A percentile compares a stretch with the other conserved stretches of the same genome.
phyloP scores from a whole-genome alignment of 257 asterid species.

The Solanum tarapatanum region DNA sequence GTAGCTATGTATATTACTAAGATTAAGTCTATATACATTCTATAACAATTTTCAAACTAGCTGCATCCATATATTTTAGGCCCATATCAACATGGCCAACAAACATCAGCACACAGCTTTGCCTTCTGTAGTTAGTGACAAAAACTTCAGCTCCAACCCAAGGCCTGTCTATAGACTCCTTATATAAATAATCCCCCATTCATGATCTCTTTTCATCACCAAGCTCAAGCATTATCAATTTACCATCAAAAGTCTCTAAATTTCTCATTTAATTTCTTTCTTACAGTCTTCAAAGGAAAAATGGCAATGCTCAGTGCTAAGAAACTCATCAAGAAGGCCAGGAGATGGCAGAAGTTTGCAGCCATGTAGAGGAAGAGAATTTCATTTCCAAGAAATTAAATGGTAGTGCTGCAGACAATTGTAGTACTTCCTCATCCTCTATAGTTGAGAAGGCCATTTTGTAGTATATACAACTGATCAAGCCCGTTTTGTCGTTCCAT shows the following conservation, averaged over 20 bases:
- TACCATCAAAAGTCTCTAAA: not conserved
- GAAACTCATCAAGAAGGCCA: no score
- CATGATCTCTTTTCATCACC: not conserved
- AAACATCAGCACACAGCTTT: not conserved
- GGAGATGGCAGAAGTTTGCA: no score
- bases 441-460: not conserved
- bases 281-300: not conserved
- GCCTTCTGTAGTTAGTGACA: not conserved
- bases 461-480: not conserved
- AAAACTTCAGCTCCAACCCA: not conserved
- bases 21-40: no score
- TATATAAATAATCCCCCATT: not conserved
- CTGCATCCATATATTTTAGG: not conserved
- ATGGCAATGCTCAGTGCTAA: not conserved
- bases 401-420: no score
- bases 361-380: no score
- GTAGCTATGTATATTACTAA: no score
- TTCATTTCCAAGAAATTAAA: no score
- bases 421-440: no score
- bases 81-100: not conserved
- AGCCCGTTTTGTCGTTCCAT: not conserved
- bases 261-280: not conserved
- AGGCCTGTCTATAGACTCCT: no score
- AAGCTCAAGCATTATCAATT: not conserved
- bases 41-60: no score